Percentiles rank a stretch among this genome's conserved stretches.
Evolutionary conservation across 306 rosid genomes (phyloP).

Genomic region (Fagus sylvatica): DNA sequence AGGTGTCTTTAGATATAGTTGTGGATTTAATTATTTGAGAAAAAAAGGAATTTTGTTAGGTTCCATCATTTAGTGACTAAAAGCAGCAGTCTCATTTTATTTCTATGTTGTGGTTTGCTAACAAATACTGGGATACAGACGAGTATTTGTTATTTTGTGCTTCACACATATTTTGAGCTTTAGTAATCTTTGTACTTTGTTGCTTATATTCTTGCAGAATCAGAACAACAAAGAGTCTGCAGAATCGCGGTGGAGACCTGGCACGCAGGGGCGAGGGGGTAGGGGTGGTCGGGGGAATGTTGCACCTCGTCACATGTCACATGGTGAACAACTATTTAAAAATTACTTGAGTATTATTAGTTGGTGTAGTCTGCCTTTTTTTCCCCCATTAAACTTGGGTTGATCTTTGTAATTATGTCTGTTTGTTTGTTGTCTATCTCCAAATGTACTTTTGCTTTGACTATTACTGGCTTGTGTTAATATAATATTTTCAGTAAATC

Average conservation of each 20-base stretch:
- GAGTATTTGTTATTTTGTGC: not conserved
- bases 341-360: slow-evolving; percentile 18
- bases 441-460: slow-evolving; percentile 17
- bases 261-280: slow-evolving; percentile 70
- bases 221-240: slow-evolving; percentile 66
- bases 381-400: not conserved
- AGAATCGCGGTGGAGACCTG: slow-evolving; percentile 76
- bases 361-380: slow-evolving; percentile 2
- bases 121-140: not conserved
- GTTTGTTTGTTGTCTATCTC: slow-evolving; percentile 5
- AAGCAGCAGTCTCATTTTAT: not conserved
- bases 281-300: slow-evolving; percentile 76
- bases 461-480: not conserved
- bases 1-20: not conserved
- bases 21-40: not conserved
- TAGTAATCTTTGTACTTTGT: slow-evolving; percentile 16
- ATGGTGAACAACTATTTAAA: slow-evolving; percentile 54
- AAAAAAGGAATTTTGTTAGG: not conserved
- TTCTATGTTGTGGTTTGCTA: not conserved
- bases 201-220: slow-evolving; percentile 58
- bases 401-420: not conserved
- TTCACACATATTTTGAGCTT: slow-evolving; percentile 10
- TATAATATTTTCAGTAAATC: not conserved
- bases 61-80: not conserved
- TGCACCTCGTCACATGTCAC: slow-evolving; percentile 54